Evolutionary conservation across 176 grass and related monocot species (phyloP).

Genomic region (Eleusine coracana): DNA sequence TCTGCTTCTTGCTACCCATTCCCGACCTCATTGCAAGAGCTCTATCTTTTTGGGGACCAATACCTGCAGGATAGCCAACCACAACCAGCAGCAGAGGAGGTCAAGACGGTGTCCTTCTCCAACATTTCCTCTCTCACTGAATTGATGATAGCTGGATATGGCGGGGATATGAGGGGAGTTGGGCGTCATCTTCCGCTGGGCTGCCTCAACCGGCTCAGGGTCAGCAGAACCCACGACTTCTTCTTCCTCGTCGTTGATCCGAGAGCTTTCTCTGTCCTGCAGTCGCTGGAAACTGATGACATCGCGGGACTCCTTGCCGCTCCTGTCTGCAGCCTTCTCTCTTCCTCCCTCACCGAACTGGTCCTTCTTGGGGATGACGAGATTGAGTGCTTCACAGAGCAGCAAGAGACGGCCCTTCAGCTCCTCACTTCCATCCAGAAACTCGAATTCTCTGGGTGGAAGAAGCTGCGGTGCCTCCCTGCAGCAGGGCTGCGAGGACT

Average conservation of each 20-base stretch:
- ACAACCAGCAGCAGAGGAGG: accelerated
- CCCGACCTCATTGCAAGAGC: neutral
- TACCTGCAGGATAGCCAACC: no score
- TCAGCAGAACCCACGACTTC: accelerated
- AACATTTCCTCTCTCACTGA: neutral
- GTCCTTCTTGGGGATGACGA: accelerated
- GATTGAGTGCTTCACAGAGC: neutral
- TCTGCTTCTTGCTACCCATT: neutral
- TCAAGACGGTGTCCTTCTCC: neutral
- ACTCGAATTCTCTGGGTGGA: accelerated
- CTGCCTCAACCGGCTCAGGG: neutral
- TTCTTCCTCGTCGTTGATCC: no score
- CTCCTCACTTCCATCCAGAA: neutral
- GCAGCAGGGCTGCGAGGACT: neutral
- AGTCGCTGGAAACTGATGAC: neutral
- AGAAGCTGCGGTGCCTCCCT: neutral
- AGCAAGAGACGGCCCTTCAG: neutral
- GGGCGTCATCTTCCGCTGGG: neutral
- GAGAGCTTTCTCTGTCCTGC: neutral
- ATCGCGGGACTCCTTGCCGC: no score
- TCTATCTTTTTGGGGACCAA: no score
- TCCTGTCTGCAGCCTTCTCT: no score
- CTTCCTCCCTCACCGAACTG: neutral
- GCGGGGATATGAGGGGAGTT: neutral
- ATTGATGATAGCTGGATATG: no score